These are phyloP conservation scores for Verticillium zaregamsianum DNA, from an alignment of 2,329 filamentous ascomycete species.

Conservation along the genomic window DNA sequence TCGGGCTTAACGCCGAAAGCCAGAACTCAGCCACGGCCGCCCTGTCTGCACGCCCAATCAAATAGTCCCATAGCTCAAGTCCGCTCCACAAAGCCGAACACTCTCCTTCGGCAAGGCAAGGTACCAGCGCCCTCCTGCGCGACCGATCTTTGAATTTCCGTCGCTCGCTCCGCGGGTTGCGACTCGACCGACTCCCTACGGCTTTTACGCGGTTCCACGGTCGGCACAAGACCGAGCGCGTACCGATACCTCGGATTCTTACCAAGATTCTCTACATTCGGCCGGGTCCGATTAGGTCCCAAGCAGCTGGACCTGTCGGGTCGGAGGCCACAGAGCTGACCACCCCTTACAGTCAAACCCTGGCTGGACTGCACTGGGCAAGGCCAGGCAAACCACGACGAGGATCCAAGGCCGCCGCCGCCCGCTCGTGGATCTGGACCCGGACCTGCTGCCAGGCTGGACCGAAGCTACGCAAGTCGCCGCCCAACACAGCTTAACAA, in stretches of 20 bases:
- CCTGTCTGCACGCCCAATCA: neutral
- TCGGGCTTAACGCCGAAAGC: neutral
- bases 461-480: neutral
- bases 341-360: neutral
- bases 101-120: neutral
- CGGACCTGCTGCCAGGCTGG: neutral
- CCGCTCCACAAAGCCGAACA: neutral
- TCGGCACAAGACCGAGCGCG: too few species aligned
- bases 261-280: neutral
- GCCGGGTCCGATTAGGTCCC: neutral
- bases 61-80: neutral
- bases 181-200: neutral
- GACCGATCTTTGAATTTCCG: neutral
- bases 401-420: neutral
- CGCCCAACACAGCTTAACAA: neutral
- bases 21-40: constrained; percentile 3
- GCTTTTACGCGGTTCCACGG: neutral
- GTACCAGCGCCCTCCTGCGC: too few species aligned
- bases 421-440: neutral
- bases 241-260: neutral
- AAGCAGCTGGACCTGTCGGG: neutral
- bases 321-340: neutral
- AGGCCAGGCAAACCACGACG: neutral
- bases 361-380: neutral
- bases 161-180: neutral